These are phyloP conservation scores for Drosera capensis DNA, from an alignment of 148 eudicot genomes.

Conservation along the genomic window DNA sequence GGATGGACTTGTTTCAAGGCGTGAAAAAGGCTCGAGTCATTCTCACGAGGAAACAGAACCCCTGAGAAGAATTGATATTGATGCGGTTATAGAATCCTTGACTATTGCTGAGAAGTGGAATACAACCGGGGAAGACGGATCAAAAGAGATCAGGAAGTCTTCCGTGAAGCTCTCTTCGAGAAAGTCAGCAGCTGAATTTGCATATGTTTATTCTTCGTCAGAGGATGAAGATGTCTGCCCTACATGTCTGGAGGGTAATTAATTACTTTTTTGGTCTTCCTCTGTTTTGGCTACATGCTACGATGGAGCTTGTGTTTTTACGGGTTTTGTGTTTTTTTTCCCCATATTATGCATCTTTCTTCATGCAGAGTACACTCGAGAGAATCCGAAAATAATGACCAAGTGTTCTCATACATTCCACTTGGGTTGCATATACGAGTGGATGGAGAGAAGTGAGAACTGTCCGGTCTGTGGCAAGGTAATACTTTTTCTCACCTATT, in stretches of 20 bases:
- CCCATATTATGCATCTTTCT: not conserved
- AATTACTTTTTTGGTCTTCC: not conserved
- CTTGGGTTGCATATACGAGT: constrained; percentile 91
- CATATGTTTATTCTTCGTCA: constrained; percentile 51
- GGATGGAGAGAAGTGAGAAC: constrained; percentile 98
- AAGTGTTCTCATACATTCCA: constrained; percentile 93
- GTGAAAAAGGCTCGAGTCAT: constrained; percentile 73
- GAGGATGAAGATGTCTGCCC: constrained; percentile 98
- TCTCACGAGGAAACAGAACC: constrained; percentile 65
- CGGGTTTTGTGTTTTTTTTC: not conserved
- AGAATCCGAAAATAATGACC: constrained; percentile 82
- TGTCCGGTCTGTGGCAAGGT: constrained; percentile 99
- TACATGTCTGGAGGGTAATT: constrained; percentile 82
- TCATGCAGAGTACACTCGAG: constrained; percentile 72
- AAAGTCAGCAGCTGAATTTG: constrained; percentile 32
- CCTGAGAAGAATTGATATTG: constrained; percentile 49
- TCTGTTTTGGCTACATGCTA: not conserved
- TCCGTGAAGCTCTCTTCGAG: constrained; percentile 43
- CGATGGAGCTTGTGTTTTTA: not conserved
- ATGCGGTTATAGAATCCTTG: constrained; percentile 46
- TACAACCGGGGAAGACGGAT: constrained; percentile 44
- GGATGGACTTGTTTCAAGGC: constrained; percentile 65
- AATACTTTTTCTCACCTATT: constrained; percentile 8
- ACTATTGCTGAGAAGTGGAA: constrained; percentile 47
- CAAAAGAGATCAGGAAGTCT: constrained; percentile 43